Conservation (phyloP, 176 grass and related monocot species). For the Musa beccarii region DNA sequence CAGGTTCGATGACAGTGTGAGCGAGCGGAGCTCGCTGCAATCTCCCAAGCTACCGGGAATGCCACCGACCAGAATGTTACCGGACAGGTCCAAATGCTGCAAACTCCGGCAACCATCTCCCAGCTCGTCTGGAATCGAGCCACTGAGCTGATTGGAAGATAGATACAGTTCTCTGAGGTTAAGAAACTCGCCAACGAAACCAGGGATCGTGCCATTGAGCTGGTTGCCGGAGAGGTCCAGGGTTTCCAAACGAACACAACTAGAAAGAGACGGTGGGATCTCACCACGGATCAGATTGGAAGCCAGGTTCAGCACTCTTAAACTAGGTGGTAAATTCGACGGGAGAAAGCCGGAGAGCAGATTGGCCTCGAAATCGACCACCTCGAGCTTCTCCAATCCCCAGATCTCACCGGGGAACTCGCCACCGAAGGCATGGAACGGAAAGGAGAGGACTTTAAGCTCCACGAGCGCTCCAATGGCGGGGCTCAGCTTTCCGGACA, state of each 20-base stretch:
- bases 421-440: slow-evolving; percentile 39
- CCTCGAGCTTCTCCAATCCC: slow-evolving; percentile 39
- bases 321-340: slow-evolving; percentile 37
- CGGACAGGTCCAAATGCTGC: slow-evolving; percentile 60
- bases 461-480: background rate
- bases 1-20: slow-evolving; percentile 61
- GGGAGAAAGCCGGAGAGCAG: slow-evolving; percentile 46
- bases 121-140: slow-evolving; percentile 59
- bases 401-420: slow-evolving; percentile 51
- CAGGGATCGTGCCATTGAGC: slow-evolving; percentile 72
- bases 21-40: slow-evolving; percentile 45
- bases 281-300: slow-evolving; percentile 57
- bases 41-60: slow-evolving; percentile 65
- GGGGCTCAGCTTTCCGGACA: slow-evolving; percentile 17
- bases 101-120: slow-evolving; percentile 44
- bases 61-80: slow-evolving; percentile 61
- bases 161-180: slow-evolving; percentile 52
- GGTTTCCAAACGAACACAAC: slow-evolving; percentile 37
- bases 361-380: slow-evolving; percentile 39
- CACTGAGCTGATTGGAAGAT: slow-evolving; percentile 56
- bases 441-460: slow-evolving; percentile 23
- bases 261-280: slow-evolving; percentile 47
- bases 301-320: slow-evolving; percentile 48
- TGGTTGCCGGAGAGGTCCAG: slow-evolving; percentile 69
- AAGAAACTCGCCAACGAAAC: slow-evolving; percentile 25